Evolutionary conservation across 441 rosid species (phyloP), one percentile per base, ranked within the genome.

Genomic region (Euphorbia corollata): DNA sequence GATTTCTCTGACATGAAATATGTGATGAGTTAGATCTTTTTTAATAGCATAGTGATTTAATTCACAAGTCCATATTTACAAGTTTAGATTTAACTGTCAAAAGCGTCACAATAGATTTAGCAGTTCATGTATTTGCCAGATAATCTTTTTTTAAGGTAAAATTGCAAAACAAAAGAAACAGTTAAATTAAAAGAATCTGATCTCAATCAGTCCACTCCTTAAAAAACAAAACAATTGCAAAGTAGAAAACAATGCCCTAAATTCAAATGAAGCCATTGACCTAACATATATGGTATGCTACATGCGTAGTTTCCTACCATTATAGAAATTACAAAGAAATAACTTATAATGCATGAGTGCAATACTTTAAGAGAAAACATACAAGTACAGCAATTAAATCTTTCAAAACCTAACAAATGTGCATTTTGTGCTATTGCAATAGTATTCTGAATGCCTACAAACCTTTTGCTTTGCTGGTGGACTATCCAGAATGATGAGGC

Each of bases 401-500:
- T 58, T 22, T 16, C n/a, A 55, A 23, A 8, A 11, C 11, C 34
- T 41, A 51, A 66, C 19, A 18, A 18, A 6, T 32, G 1, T 39
- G 22, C 15, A 18, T 10, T 15, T 20, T 7, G 6, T 53, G 41
- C 12, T 11, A 9, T 18, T 18, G 4, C 5, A 34, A 65, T 19
- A 22, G 5, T 12, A 65, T 36, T 34, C 13, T 59, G 64, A 53
- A 43, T 13, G 19, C 69, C 71, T 54, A 65, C 83, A 61, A 50
- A 96, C 99, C 99, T 92, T 87, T 81, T 92, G 82, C 87, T 92
- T 84, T 84, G 92, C 74, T 85, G 94, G 84, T 96, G 91, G 80
- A 89, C 68, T 84, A 96, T 90, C 98, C 97, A 96, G 75, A 96
- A 92, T 8, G 96, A 90, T 69, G 98, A 86, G 53, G 84, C 79